Evolutionary conservation across 306 rosid species (phyloP), one percentile per base, ranked within the genome.

Genomic region (Cyamopsis tetragonoloba): DNA sequence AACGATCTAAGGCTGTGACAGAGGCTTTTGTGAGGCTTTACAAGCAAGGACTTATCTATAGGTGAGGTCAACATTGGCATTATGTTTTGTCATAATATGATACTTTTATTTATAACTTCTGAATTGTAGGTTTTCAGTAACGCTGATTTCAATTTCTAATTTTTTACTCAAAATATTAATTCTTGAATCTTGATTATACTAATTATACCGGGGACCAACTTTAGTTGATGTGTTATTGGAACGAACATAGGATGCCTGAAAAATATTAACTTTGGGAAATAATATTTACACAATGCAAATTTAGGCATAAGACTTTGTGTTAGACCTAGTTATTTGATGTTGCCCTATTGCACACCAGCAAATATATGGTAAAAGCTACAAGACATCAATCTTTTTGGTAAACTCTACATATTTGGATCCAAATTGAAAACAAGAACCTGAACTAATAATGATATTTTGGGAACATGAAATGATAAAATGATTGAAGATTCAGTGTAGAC

Each of bases 21-120:
- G 97, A 90, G 83, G 99, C 92, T 80, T 93, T 93, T 82, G 91
- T 90, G 4, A 81, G 87, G 84, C 95, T 90, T 75, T 80, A 77
- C 77, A 69, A 83, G 75, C 82, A 77, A 77, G 90, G 80, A 64
- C 95, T 86, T 78, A 75, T 93, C 59, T 93, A 90, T 80, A 90
- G 99, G 97, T 93, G 74, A 68, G 79, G 34, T 76, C 48, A 37
- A 50, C 47, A 11, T 77, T 9, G 38, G 70, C 63, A 24, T 20
- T 34, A 61, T 44, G 23, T 49, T 27, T 70, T 30, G 12, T 60
- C 51, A 27, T 71, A 10, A 27, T 8, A 39, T 57, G 30, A 43
- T 61, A 19, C n/a, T 50, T 75, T 37, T 47, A 19, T 72, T 61
- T 38, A 54, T 72, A 66, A 22, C 56, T 42, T 61, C 64, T 60